Evolutionary conservation across 805 yeast species (phyloP), one percentile per base, ranked within the genome.

Genomic region (Suhomyces prunicola): DNA sequence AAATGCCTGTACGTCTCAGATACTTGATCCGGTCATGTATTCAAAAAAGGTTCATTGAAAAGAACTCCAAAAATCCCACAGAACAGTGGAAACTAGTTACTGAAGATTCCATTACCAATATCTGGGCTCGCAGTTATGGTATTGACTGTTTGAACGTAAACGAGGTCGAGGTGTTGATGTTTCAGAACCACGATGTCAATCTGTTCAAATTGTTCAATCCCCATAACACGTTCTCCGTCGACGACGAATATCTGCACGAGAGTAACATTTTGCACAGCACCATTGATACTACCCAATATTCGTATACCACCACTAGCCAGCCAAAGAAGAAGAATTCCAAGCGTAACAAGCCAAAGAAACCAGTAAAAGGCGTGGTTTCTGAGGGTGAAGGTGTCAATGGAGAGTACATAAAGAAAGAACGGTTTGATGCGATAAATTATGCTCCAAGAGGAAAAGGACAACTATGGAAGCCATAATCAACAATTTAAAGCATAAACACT

Each of bases 381-480:
- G 50, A 48, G 23, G 44, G 46, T 9, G 50, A 54, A 7, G 60
- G 58, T 7, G 45, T 49, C 41, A 56, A 55, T 40, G 77, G 76
- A 23, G 68, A 68, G 24, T 52, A 58, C 45, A 66, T 75, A 46
- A 68, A 72, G 54, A 71, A 68, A 54, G 81, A 84, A 52, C 65
- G 70, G 19, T 81, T 74, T 57, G 76, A 76, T 48, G 68, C 73
- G 4, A 76, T 81, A 17, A 75, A 79, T 31, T 85, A 75, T 67
- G 88, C 87, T 3, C 80, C 86, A 45, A 76, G 88, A 68, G 87
- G 85, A 5, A 59, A 67, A 5, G 90, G 90, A 7, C 70, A 80
- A 53, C 69, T 84, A 54, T 85, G 88, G 88, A 71, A 72, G 29
- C 86, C 86, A 57, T 76, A 57, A 59, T 19, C 42, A 24, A 39